Evolutionary conservation across 1,284 basidiomycete genomes (phyloP).

Genomic region (Lignosus rhinocerotis): DNA sequence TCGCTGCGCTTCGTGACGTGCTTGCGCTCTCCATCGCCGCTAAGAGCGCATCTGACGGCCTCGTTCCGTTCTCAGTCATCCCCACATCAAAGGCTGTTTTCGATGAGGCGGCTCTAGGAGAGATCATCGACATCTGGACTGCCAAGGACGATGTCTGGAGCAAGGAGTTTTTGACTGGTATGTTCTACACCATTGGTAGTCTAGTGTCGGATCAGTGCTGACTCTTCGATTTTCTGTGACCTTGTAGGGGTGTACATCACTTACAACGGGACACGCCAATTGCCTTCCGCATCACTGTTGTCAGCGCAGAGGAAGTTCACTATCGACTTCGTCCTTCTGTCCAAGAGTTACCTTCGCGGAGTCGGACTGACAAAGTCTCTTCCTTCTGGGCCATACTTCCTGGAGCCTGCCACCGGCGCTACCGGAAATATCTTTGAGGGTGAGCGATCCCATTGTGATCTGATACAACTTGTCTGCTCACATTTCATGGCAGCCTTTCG

Average conservation of each 20-base stretch:
- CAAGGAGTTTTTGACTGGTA: constrained; percentile 29
- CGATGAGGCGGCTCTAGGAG: constrained; percentile 19
- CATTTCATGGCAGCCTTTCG: constrained; percentile 24
- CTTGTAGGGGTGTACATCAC: constrained; percentile 26
- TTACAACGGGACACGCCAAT: constrained; percentile 21
- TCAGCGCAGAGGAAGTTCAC: constrained; percentile 15
- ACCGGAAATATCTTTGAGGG: constrained; percentile 32
- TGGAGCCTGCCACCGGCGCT: constrained; percentile 25
- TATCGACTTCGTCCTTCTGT: constrained; percentile 24
- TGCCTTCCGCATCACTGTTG: constrained; percentile 13
- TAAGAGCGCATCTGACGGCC: constrained; percentile 6
- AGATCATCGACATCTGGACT: constrained; percentile 20
- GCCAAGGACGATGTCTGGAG: constrained; percentile 32
- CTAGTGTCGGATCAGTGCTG: neutral
- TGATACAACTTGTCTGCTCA: neutral
- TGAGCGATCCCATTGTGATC: neutral
- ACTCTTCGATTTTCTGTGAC: neutral
- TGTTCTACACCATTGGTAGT: too few relatives aligned
- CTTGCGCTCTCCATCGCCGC: neutral
- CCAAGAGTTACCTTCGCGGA: constrained; percentile 18
- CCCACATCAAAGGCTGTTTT: constrained; percentile 20
- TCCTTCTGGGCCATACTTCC: constrained; percentile 32
- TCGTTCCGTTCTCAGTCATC: constrained; percentile 33
- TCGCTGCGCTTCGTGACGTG: constrained; percentile 23
- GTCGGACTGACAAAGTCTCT: constrained; percentile 16